Conservation (phyloP, 176 grass and related monocot species). For the Eleusine coracana region DNA sequence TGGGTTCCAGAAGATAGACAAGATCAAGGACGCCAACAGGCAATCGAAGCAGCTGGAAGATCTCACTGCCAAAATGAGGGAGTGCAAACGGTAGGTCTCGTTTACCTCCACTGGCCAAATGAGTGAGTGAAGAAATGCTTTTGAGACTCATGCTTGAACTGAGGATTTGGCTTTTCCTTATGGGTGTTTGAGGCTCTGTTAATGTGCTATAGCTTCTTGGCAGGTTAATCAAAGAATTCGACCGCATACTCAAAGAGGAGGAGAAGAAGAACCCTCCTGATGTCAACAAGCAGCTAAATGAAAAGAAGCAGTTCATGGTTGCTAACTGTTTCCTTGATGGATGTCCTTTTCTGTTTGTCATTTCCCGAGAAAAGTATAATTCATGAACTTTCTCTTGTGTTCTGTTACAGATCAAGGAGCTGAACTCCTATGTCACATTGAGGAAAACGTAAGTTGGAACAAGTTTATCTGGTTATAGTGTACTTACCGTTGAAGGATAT, state of each 20-base stretch:
- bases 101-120: constrained; percentile 66
- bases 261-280: constrained; percentile 73
- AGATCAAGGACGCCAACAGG: constrained; percentile 95
- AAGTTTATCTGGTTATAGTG: neutral
- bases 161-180: neutral
- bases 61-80: constrained; percentile 94
- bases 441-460: constrained; percentile 83
- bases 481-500: neutral
- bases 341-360: neutral
- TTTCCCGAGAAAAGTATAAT: constrained; percentile 27
- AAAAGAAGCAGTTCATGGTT: constrained; percentile 99
- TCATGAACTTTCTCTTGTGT: constrained; percentile 18
- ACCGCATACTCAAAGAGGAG: constrained; percentile 79
- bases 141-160: neutral
- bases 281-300: constrained; percentile 88
- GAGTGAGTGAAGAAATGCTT: constrained; percentile 71
- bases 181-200: constrained; percentile 6
- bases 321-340: constrained; percentile 4
- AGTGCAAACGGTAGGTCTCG: constrained; percentile 79
- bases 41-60: constrained; percentile 91
- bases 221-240: constrained; percentile 93
- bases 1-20: constrained; percentile 98
- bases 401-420: constrained; percentile 83
- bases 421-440: constrained; percentile 91
- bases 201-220: neutral